Evolutionary conservation across 108 stramenopile species (phyloP).

Genomic region (Pseudonitzschia delicatissima): DNA sequence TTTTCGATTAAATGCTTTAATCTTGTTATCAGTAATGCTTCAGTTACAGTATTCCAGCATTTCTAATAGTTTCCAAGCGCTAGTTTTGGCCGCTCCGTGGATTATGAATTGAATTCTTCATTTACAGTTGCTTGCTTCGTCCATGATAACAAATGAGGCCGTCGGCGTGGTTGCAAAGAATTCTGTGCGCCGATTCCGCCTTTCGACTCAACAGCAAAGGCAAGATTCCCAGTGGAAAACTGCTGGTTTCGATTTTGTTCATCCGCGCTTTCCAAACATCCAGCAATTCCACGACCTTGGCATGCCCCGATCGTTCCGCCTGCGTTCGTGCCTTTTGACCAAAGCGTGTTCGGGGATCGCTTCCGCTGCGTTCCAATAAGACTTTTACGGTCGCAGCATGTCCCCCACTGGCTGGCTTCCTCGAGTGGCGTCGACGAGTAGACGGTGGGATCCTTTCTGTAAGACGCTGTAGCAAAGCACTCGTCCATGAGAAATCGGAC

Average conservation of each 20-base stretch:
- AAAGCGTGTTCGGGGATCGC: neutral
- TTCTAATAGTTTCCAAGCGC: too few species aligned
- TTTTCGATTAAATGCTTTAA: too few species aligned
- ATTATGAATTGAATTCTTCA: too few species aligned
- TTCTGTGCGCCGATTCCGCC: neutral
- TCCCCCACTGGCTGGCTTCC: conserved; percentile 33
- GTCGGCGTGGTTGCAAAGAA: neutral
- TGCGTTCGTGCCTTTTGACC: conserved; percentile 11
- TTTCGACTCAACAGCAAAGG: neutral
- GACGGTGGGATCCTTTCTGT: conserved; percentile 19
- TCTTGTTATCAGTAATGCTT: too few species aligned
- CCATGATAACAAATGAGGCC: neutral
- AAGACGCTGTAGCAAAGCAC: neutral
- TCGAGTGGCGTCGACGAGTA: conserved; percentile 25
- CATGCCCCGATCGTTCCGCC: conserved; percentile 20
- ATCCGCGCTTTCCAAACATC: conserved; percentile 4
- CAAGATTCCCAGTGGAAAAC: neutral
- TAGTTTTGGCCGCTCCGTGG: too few species aligned
- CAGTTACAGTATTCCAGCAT: too few species aligned
- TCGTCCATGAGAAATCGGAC: conserved; percentile 4
- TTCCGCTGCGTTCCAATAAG: neutral
- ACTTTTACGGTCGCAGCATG: conserved; percentile 10
- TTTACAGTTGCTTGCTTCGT: neutral
- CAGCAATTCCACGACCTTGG: conserved; percentile 4
- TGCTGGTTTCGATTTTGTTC: neutral